Evolutionary conservation across 1,284 basidiomycete genomes (phyloP), one percentile per base, ranked within the genome.

Genomic region (Trametes hirsuta): DNA sequence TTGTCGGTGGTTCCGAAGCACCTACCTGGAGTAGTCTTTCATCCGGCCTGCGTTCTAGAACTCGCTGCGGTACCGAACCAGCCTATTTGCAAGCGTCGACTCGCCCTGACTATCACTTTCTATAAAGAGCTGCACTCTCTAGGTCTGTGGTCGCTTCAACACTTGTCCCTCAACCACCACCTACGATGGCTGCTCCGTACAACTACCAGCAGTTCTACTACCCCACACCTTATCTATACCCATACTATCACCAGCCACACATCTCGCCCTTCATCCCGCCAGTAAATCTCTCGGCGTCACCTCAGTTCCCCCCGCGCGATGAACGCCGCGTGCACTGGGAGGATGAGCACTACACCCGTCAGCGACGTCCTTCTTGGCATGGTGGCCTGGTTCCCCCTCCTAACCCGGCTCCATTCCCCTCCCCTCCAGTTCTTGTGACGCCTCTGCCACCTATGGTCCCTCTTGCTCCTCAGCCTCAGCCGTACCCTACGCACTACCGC

Each of bases 201-300:
- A 51, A 46, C 22, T 68, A 71, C 54, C 65, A 63, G 22, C 66
- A 63, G 44, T 70, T 62, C 60, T 65, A 63, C 58, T 69, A 68
- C 48, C 57, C 55, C 9, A 71, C 70, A 1, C 72, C 73, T 3
- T 74, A 74, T 64, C 66, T 72, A 21, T 65, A 59, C 54, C 71
- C 71, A 2, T 74, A 67, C 63, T 69, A 68, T 49, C 65, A 72
- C 36, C 69, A 65, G 55, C 66, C 63, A 6, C 45, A 66, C 30
- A 57, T 70, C 34, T 72, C 71, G 4, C 73, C 73, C 2, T 72
- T 72, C 59, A 70, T 74, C 53, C 72, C 72, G 8, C 65, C 69
- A 6, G 56, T 60, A 14, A 41, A 18, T 10, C 65, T 69, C 2
- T 64, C 68, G 15, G 57, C 66, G 3, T 59, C 66, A 2, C 63